Percentiles rank a stretch among this genome's conserved stretches.
Evolutionary conservation across 306 rosid genomes (phyloP).

Genomic region (Pterocarpus macrocarpus): DNA sequence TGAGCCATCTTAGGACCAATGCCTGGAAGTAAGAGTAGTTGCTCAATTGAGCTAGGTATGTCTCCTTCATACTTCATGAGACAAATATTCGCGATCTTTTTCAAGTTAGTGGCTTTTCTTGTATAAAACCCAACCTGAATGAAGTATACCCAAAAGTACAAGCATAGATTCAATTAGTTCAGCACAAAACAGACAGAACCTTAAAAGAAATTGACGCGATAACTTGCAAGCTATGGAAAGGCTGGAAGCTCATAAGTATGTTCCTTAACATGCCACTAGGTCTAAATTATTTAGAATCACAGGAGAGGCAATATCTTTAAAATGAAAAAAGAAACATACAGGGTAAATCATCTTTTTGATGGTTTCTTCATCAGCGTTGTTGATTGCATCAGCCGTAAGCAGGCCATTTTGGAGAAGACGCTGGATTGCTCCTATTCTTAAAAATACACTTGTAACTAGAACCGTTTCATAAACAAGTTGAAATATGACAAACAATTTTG

Average conservation of each 20-base stretch:
- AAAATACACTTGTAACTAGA: slow-evolving; percentile 49
- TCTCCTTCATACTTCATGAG: slow-evolving; percentile 84
- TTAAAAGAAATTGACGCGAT: slow-evolving; percentile 15
- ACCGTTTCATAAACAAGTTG: slow-evolving; percentile 38
- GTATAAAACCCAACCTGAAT: slow-evolving; percentile 93
- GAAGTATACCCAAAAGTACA: slow-evolving; percentile 15
- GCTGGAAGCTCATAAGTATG: neutral
- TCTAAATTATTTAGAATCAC: slow-evolving; percentile 11
- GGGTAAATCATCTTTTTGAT: slow-evolving; percentile 87
- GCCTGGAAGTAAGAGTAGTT: slow-evolving; percentile 90
- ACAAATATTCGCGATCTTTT: slow-evolving; percentile 90
- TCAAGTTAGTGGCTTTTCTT: slow-evolving; percentile 86
- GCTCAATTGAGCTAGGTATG: slow-evolving; percentile 86
- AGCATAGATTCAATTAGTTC: slow-evolving; percentile 19
- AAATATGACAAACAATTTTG: slow-evolving; percentile 30
- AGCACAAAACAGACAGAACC: slow-evolving; percentile 2
- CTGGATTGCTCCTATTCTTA: slow-evolving; percentile 85
- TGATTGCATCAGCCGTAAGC: slow-evolving; percentile 80
- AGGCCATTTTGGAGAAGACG: slow-evolving; percentile 86
- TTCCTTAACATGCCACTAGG: slow-evolving; percentile 27
- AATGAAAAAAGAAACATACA: slow-evolving; percentile 57
- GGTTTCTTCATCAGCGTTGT: slow-evolving; percentile 79
- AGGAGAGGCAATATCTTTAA: slow-evolving; percentile 12
- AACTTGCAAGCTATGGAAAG: slow-evolving; percentile 16
- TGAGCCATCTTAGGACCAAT: slow-evolving; percentile 99